A percentile compares a stretch with the other conserved stretches of the same genome.
phyloP scores from a whole-genome alignment of 2,329 filamentous ascomycete species.

The Raffaelea ambrosiae region DNA sequence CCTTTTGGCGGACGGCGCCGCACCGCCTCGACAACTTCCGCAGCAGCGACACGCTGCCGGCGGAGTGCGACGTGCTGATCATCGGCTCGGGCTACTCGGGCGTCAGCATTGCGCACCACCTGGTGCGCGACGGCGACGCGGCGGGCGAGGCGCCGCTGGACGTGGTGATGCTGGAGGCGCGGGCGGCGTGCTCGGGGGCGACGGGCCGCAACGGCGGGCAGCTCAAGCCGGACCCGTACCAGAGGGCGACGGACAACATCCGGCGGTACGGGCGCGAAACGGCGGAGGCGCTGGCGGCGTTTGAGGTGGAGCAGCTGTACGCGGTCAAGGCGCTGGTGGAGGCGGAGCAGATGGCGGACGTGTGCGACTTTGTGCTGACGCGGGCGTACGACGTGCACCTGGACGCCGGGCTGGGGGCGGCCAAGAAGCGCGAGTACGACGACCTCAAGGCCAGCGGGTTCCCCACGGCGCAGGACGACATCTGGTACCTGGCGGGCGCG shows the following conservation, averaged over 20 bases:
- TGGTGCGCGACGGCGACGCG: too few relatives aligned
- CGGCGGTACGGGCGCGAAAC: too few relatives aligned
- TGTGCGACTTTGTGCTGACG: conserved; percentile 56
- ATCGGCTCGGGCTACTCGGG: too few relatives aligned
- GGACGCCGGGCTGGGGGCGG: conserved; percentile 49
- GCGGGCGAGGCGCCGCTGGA: too few relatives aligned
- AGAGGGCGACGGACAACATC: conserved; percentile 38
- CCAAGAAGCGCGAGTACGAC: conserved; percentile 25
- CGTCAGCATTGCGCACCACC: too few relatives aligned
- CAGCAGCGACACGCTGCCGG: too few relatives aligned
- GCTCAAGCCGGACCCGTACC: conserved; percentile 65
- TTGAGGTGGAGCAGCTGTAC: not conserved
- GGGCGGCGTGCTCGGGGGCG: conserved; percentile 73
- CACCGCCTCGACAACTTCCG: too few relatives aligned
- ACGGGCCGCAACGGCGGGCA: conserved; percentile 68
- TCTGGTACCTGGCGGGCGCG: not conserved
- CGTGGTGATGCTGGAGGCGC: conserved; percentile 66
- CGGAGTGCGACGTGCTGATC: too few relatives aligned
- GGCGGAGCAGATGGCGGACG: conserved; percentile 11
- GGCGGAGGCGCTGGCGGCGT: not conserved
- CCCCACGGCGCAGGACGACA: conserved; percentile 3
- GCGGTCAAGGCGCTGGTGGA: not conserved
- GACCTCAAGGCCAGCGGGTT: conserved; percentile 18
- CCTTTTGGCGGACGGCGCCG: too few relatives aligned
- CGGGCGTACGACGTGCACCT: conserved; percentile 41